Percentiles rank a stretch among this genome's conserved stretches.
Evolutionary conservation across 176 grass and related monocot genomes (phyloP).

Genomic region (Zoysia japonica): DNA sequence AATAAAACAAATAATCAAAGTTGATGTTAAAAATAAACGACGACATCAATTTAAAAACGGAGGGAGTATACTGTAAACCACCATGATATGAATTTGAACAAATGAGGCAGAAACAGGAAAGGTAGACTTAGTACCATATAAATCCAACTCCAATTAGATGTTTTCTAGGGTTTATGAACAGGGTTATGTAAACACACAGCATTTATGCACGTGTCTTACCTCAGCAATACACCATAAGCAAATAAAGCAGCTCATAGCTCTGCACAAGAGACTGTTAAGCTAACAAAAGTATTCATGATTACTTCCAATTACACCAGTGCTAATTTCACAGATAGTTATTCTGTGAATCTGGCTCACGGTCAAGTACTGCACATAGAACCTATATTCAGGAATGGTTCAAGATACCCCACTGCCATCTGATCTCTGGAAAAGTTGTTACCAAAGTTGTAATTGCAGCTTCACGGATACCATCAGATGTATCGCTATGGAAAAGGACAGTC

Average conservation of each 20-base stretch:
- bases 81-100: neutral
- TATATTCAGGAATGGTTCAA: slow-evolving; percentile 31
- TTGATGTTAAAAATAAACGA: too few species aligned
- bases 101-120: neutral
- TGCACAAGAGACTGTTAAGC: neutral
- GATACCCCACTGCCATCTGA: slow-evolving; percentile 59
- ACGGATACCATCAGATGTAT: slow-evolving; percentile 16
- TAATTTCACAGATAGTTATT: neutral
- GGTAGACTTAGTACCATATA: neutral
- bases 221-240: neutral
- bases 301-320: neutral
- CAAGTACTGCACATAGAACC: neutral
- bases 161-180: neutral
- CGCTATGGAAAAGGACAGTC: slow-evolving; percentile 49
- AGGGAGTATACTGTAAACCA: neutral
- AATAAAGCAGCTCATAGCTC: slow-evolving; percentile 2
- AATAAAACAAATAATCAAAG: too few species aligned
- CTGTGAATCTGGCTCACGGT: neutral
- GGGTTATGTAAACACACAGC: neutral
- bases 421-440: slow-evolving; percentile 33
- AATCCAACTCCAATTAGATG: neutral
- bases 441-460: slow-evolving; percentile 22
- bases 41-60: too few species aligned
- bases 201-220: neutral
- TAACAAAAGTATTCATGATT: neutral